Base-by-base conservation (phyloP, 2,329 filamentous ascomycete species). In the Beauveria pseudobassiana region DNA sequence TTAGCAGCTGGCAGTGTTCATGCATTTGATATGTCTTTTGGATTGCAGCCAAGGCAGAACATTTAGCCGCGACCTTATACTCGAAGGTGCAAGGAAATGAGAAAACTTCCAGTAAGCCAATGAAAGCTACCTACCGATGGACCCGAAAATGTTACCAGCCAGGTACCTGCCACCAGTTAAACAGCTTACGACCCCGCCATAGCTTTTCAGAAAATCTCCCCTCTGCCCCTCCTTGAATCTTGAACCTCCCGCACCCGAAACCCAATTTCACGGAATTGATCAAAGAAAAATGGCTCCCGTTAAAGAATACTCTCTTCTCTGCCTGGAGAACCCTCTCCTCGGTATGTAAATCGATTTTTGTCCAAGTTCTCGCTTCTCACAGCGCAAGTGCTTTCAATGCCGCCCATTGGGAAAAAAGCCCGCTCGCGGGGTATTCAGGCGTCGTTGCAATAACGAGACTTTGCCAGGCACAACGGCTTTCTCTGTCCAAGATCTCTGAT, bases 311-410 rank as follows among this genome's bases (percentile, higher is more conserved):
- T 83, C 90, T 77, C 89, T 99, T 71, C 84, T 98, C 73, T 95
- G 89, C 78, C 80, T 99, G 71, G 95, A 97, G 88, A 99, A 99
- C 79, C 95, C 95, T 76, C 87, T 99, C 70, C 89, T 99, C 71
- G 93, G 90, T 93, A 80, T 69, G 83, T 77, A 14, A 20, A 6
- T 51, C 22, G 18, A 28, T 30, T 56, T 60, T 14, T 26, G 34
- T 30, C 22, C 2, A 22, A 10, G n/a, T 14, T 40, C 60, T 43
- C 55, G 61, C 59, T 67, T 43, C 38, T 59, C 22, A n/a, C 16
- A 20, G n/a, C 5, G 28, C 46, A 20, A 16, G 20, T 43, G 12
- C 22, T 24, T 34, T 20, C 22, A 34, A 38, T 18, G 30, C n/a
- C 50, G 5, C 20, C 55, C 16, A 4, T 22, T 28, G 26, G 26